Percentiles rank a stretch among this genome's conserved stretches.
phyloP scores from a whole-genome alignment of 1,139 yeast species.

The Pichia sp. region DNA sequence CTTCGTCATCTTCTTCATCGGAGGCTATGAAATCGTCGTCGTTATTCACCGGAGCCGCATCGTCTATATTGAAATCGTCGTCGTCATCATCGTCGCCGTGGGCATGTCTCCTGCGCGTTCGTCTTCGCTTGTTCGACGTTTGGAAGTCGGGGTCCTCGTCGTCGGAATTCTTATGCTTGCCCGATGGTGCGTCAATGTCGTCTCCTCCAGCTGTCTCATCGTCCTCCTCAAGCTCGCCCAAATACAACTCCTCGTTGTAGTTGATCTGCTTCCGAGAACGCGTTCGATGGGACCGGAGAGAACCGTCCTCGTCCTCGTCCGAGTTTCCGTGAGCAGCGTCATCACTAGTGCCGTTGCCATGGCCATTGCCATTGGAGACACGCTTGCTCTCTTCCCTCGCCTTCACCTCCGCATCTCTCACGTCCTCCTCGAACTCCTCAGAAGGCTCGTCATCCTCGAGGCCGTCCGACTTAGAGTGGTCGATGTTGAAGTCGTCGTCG shows the following conservation, averaged over 20 bases:
- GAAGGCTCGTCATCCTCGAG: constrained; percentile 19
- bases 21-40: constrained; percentile 23
- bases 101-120: constrained; percentile 15
- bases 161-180: not conserved
- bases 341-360: constrained; percentile 7
- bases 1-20: constrained; percentile 17
- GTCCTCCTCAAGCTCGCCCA: constrained; percentile 5
- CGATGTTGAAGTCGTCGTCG: constrained; percentile 3
- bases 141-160: constrained; percentile 20
- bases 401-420: constrained; percentile 21
- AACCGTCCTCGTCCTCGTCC: constrained; percentile 35
- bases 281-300: constrained; percentile 25
- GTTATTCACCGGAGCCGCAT: constrained; percentile 5
- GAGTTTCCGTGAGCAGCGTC: constrained; percentile 13
- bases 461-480: constrained; percentile 9
- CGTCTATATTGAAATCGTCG: constrained; percentile 20
- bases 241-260: constrained; percentile 31
- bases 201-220: constrained; percentile 1
- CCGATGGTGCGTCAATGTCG: not conserved
- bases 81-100: constrained; percentile 25
- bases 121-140: constrained; percentile 7
- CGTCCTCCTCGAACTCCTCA: constrained; percentile 25
- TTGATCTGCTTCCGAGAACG: constrained; percentile 28
- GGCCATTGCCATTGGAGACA: not conserved
- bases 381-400: not conserved